Evolutionary conservation across 768 basidiomycete genomes (phyloP), one percentile per base, ranked within the genome.

Genomic region (Tylopilus cervinicoccineus): DNA sequence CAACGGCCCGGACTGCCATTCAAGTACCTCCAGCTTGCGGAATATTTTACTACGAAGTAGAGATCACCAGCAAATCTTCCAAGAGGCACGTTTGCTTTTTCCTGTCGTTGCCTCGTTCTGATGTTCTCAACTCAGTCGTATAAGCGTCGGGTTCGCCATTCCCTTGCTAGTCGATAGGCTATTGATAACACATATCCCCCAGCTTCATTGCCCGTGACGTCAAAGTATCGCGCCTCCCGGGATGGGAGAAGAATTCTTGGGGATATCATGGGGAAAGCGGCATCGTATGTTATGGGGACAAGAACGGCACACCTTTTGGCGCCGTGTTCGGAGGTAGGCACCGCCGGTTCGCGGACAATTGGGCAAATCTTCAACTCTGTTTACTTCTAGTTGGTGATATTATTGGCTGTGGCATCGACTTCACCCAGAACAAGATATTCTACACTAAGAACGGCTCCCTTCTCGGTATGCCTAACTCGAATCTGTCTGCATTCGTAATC

Each of bases 211-310:
- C 78, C 9, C 75, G 72, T 13, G 77, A 78, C 37, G 83, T 86
- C 43, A 80, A 79, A 59, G 69, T 86, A 43, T 78, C 79, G 26
- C 83, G 89, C 43, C 77, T 93, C 27, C 92, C 93, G 29, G 92
- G 92, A 19, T 89, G 86, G 86, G 88, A 93, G 63, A 71, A 75
- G 48, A 78, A 81, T 53, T 93, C 89, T 6, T 94, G 91, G 88
- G 92, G 91, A 44, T 95, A 92, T 64, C 87, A 93, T 58, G 91
- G 87, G n/a, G 90, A 93, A 56, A 91, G 89, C 59, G 92, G 93
- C 6, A 79, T 75, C 48, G 75, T 84, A 3, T 91, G 88, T 66
- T 80, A 86, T 22, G 79, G 81, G 6, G 84, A 88, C 50, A 83
- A 78, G 63, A 81, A 75, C 27, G 90, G 88, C 24, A 75, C 76